These are phyloP conservation scores for Aquilaria agallochum DNA, from an alignment of 441 rosid genomes.

Conservation along the genomic window DNA sequence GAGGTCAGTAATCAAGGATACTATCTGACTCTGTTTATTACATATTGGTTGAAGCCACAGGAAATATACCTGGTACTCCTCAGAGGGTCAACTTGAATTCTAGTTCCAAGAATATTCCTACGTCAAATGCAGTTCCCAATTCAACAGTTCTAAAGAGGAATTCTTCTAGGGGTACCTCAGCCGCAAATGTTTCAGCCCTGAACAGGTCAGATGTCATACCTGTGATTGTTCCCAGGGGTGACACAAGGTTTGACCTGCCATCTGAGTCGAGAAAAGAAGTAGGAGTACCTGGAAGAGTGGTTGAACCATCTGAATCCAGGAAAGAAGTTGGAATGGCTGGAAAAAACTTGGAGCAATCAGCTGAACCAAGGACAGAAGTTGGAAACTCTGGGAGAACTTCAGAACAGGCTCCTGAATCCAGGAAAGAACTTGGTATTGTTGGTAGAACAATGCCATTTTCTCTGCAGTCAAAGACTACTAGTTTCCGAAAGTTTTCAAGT, in stretches of 20 bases:
- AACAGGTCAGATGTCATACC: conserved; percentile 59
- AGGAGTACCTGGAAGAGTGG: conserved; percentile 11
- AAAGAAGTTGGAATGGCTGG: conserved; percentile 41
- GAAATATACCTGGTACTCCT: conserved; percentile 75
- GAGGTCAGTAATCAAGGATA: background rate
- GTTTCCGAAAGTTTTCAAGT: conserved; percentile 49
- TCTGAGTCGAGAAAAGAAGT: conserved; percentile 73
- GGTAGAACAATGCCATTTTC: conserved; percentile 99
- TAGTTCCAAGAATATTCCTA: conserved; percentile 37
- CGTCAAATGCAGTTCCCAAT: conserved; percentile 40
- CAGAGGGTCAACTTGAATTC: conserved; percentile 52
- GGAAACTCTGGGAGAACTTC: conserved; percentile 12
- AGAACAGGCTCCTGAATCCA: conserved; percentile 68
- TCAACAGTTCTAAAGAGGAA: conserved; percentile 53
- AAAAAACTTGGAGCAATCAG: conserved; percentile 5
- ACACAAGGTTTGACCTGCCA: conserved; percentile 49
- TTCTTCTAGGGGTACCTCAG: conserved; percentile 40
- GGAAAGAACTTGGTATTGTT: conserved; percentile 76
- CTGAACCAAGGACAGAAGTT: conserved; percentile 15
- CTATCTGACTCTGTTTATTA: conserved; percentile 25
- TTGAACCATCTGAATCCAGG: conserved; percentile 54
- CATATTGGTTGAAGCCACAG: conserved; percentile 67
- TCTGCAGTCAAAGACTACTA: conserved; percentile 77
- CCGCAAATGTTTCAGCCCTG: conserved; percentile 45
- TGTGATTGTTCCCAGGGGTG: conserved; percentile 81